Percentiles rank a stretch among this genome's conserved stretches.
phyloP scores from a whole-genome alignment of 495 filamentous ascomycete genomes.

The Friedmanniomyces simplex region DNA sequence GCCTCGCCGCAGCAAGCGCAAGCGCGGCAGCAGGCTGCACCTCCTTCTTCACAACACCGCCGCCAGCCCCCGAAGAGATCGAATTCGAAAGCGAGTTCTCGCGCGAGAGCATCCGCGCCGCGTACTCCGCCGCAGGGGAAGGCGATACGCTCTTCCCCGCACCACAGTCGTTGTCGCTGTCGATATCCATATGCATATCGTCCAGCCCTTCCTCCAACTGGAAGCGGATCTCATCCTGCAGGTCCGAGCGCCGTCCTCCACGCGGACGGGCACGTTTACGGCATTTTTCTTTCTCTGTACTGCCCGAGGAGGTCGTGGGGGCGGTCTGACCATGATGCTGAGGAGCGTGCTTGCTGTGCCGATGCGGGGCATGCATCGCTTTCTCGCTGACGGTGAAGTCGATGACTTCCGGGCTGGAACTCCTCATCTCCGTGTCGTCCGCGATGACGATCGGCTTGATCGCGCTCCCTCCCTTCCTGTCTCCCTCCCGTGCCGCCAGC shows the following conservation, averaged over 20 bases:
- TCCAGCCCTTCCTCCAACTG: slow-evolving; percentile 31
- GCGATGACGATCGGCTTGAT: slow-evolving; percentile 13
- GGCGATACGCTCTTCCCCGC: slow-evolving; percentile 19
- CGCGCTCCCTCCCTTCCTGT: slow-evolving; percentile 23
- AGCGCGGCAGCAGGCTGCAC: background rate
- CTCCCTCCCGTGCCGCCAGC: background rate
- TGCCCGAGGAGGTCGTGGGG: background rate
- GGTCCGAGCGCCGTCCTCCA: slow-evolving; percentile 44
- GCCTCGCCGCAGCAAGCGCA: background rate
- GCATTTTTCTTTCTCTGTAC: slow-evolving; percentile 22
- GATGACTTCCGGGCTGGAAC: slow-evolving; percentile 6
- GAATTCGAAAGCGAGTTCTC: background rate
- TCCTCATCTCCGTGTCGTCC: slow-evolving; percentile 16
- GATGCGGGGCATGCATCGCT: slow-evolving; percentile 35
- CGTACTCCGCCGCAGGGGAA: slow-evolving; percentile 17
- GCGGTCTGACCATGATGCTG: background rate
- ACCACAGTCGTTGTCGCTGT: slow-evolving; percentile 17
- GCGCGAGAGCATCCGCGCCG: slow-evolving; percentile 12
- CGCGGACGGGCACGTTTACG: slow-evolving; percentile 66
- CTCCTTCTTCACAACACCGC: no score
- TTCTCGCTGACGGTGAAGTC: slow-evolving; percentile 21
- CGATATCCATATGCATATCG: slow-evolving; percentile 11
- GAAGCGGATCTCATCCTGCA: slow-evolving; percentile 68
- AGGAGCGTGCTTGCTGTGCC: slow-evolving; percentile 42
- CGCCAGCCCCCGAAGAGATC: no score